A percentile compares a stretch with the other conserved stretches of the same genome.
phyloP scores from a whole-genome alignment of 805 yeast species.

The Candida chauliodis region DNA sequence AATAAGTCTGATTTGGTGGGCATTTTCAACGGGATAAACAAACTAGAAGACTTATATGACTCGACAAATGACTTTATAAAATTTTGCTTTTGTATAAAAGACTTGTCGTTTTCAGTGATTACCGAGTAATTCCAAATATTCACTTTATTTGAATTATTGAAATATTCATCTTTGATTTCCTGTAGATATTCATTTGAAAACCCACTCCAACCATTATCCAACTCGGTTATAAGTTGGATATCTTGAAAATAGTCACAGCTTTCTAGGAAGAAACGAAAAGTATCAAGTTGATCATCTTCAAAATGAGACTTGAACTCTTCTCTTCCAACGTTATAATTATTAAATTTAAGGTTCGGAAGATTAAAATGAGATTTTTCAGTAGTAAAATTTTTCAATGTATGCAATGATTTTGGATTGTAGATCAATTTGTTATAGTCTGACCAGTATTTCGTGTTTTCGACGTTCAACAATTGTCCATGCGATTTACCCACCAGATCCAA shows the following conservation, averaged over 20 bases:
- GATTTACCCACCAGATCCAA: conserved; percentile 48
- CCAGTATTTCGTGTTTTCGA: conserved; percentile 61
- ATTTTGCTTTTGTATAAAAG: conserved; percentile 20
- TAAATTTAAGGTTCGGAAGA: conserved; percentile 39
- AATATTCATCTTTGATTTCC: conserved; percentile 67
- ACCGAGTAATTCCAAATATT: conserved; percentile 35
- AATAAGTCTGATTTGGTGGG: conserved; percentile 9
- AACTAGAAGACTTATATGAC: conserved; percentile 45
- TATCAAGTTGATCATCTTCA: conserved; percentile 40
- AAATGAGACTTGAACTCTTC: conserved; percentile 45
- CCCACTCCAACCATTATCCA: conserved; percentile 86
- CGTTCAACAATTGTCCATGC: conserved; percentile 24
- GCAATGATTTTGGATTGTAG: conserved; percentile 57
- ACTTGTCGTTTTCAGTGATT: conserved; percentile 8
- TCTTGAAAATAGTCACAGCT: conserved; percentile 74
- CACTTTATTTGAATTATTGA: conserved; percentile 36
- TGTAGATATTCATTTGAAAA: conserved; percentile 50
- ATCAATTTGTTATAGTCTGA: conserved; percentile 71
- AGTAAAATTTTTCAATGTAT: conserved; percentile 55
- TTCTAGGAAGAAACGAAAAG: conserved; percentile 64
- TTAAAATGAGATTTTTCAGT: conserved; percentile 16
- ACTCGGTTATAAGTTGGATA: conserved; percentile 62
- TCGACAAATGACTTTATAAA: conserved; percentile 46
- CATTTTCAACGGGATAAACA: conserved; percentile 53
- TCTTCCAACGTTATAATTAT: conserved; percentile 51